A percentile compares a stretch with the other conserved stretches of the same genome.
Evolutionary conservation across 2,329 filamentous ascomycete species (phyloP).

Genomic region (Didymella glomerata): DNA sequence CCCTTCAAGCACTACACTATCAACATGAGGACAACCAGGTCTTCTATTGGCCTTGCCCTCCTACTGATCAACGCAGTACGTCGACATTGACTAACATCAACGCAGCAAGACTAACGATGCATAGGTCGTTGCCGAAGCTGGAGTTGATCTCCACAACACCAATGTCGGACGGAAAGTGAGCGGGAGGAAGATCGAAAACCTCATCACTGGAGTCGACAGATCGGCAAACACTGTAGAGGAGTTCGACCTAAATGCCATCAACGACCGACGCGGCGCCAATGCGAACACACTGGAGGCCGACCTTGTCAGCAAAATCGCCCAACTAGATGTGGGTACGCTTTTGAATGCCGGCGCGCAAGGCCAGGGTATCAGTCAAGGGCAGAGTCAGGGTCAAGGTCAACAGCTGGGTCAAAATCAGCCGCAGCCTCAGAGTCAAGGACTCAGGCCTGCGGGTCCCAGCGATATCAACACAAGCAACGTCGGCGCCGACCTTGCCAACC

Average conservation of each 20-base stretch:
- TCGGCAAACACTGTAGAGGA: constrained; percentile 24
- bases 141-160: constrained; percentile 36
- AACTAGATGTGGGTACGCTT: constrained; percentile 33
- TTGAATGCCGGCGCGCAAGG: constrained; percentile 27
- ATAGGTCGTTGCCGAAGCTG: constrained; percentile 39
- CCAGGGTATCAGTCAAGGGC: constrained; percentile 20
- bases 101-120: constrained; percentile 27
- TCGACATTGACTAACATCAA: constrained; percentile 8
- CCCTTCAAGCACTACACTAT: not conserved
- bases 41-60: constrained; percentile 36
- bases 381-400: constrained; percentile 10
- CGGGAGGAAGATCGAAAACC: constrained; percentile 38
- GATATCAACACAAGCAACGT: constrained; percentile 24
- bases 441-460: constrained; percentile 16
- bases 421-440: constrained; percentile 12
- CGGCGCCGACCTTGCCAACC: constrained; percentile 29
- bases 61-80: constrained; percentile 45
- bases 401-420: constrained; percentile 13
- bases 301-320: constrained; percentile 27
- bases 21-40: constrained; percentile 45
- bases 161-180: constrained; percentile 34
- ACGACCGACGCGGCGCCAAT: constrained; percentile 19
- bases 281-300: constrained; percentile 23
- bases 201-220: constrained; percentile 36
- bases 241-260: constrained; percentile 22